These are phyloP conservation scores for Starmerella apis DNA, from an alignment of 805 yeast genomes.

Conservation along the genomic window DNA sequence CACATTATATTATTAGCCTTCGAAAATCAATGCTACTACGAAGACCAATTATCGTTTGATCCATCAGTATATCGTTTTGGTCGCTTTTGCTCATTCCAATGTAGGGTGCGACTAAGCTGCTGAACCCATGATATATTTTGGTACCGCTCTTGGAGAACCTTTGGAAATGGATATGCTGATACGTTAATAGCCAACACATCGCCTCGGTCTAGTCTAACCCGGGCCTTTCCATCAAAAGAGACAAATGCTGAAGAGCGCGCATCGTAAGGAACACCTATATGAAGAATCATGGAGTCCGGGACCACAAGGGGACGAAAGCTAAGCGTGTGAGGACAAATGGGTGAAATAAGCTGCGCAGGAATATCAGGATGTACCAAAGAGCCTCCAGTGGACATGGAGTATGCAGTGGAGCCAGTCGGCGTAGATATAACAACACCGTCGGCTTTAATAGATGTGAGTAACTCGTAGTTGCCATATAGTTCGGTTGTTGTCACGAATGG, in stretches of 20 bases:
- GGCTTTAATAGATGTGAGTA: slow-evolving; percentile 83
- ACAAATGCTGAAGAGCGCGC: slow-evolving; percentile 94
- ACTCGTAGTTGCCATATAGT: slow-evolving; percentile 73
- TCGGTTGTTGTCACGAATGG: slow-evolving; percentile 87
- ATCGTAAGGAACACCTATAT: slow-evolving; percentile 68
- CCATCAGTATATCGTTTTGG: slow-evolving; percentile 47
- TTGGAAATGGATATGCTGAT: slow-evolving; percentile 87
- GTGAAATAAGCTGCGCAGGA: slow-evolving; percentile 84
- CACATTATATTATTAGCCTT: too few relatives aligned
- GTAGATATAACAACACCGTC: slow-evolving; percentile 89
- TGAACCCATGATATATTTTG: slow-evolving; percentile 63
- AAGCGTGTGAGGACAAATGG: slow-evolving; percentile 91
- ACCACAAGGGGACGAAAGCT: slow-evolving; percentile 84
- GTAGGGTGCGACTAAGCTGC: slow-evolving; percentile 63
- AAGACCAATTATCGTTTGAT: slow-evolving; percentile 6
- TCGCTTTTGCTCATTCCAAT: slow-evolving; percentile 87
- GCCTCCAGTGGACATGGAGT: slow-evolving; percentile 91
- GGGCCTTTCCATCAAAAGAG: slow-evolving; percentile 83
- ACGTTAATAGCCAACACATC: slow-evolving; percentile 79
- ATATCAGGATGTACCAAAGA: slow-evolving; percentile 90
- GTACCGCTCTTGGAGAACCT: slow-evolving; percentile 51
- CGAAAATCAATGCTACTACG: too few relatives aligned
- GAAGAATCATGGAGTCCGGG: slow-evolving; percentile 84
- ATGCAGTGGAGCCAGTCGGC: slow-evolving; percentile 95
- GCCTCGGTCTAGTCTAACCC: slow-evolving; percentile 72